Evolutionary conservation across 352 stramenopile genomes (phyloP).

Genomic region (Pythium rishiriense): DNA sequence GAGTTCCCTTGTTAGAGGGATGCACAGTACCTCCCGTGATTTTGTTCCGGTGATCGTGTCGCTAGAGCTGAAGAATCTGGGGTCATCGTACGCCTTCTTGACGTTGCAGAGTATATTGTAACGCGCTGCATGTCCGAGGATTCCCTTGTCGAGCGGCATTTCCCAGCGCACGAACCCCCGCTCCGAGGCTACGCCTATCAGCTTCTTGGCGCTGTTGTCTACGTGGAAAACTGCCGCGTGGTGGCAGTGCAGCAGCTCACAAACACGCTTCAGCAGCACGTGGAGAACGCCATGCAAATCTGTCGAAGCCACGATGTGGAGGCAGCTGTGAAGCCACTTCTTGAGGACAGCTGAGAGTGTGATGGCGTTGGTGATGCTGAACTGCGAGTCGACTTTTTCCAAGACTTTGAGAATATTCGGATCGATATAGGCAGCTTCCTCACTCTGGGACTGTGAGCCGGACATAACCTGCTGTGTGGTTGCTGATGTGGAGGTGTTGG

Average conservation of each 20-base stretch:
- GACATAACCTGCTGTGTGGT: too few species aligned
- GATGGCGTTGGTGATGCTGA: slow-evolving; percentile 84
- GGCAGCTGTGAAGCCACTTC: slow-evolving; percentile 73
- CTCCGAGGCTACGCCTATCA: slow-evolving; percentile 43
- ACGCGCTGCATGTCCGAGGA: slow-evolving; percentile 50
- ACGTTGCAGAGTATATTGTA: slow-evolving; percentile 67
- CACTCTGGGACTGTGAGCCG: slow-evolving; percentile 20
- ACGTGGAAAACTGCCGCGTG: slow-evolving; percentile 69
- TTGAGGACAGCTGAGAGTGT: slow-evolving; percentile 62
- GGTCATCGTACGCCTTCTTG: slow-evolving; percentile 64
- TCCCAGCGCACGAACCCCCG: slow-evolving; percentile 51
- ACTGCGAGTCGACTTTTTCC: slow-evolving; percentile 84
- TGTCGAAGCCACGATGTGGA: slow-evolving; percentile 57
- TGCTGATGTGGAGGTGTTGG: not conserved
- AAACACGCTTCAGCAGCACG: slow-evolving; percentile 41
- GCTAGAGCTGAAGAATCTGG: slow-evolving; percentile 74
- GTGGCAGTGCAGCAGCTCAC: slow-evolving; percentile 69
- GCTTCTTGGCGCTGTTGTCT: slow-evolving; percentile 39
- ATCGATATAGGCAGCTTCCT: slow-evolving; percentile 73
- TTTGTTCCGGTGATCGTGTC: slow-evolving; percentile 63
- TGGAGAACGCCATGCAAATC: slow-evolving; percentile 24
- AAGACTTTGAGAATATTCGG: slow-evolving; percentile 80
- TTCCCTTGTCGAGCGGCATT: slow-evolving; percentile 71
- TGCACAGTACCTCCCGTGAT: slow-evolving; percentile 62
- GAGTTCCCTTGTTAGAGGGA: slow-evolving; percentile 65